phyloP scores from a whole-genome alignment of 1,284 basidiomycete species.

The Ganoderma resinaceum region DNA sequence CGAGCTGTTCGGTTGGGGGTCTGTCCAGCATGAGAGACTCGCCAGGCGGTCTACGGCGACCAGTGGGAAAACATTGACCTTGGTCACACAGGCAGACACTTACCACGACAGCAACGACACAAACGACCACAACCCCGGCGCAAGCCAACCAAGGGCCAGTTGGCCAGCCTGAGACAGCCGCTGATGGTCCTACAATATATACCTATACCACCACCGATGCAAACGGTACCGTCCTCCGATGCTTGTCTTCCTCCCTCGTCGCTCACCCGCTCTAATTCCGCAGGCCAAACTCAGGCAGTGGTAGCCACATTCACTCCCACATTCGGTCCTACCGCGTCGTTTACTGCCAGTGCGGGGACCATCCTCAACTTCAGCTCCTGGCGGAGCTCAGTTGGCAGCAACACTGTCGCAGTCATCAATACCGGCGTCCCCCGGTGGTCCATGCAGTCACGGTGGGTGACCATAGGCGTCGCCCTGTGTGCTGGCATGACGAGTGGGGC shows the following conservation, averaged over 20 bases:
- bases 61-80: not conserved
- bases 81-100: slow-evolving; percentile 27
- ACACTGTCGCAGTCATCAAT: slow-evolving; percentile 40
- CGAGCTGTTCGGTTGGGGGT: not conserved
- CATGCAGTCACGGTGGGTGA: slow-evolving; percentile 23
- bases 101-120: slow-evolving; percentile 34
- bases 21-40: not conserved
- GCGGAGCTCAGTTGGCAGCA: slow-evolving; percentile 51
- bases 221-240: slow-evolving; percentile 44
- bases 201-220: slow-evolving; percentile 68
- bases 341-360: slow-evolving; percentile 50
- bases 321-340: slow-evolving; percentile 51
- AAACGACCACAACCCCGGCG: slow-evolving; percentile 32
- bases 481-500: slow-evolving; percentile 24
- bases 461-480: slow-evolving; percentile 15
- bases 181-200: slow-evolving; percentile 51
- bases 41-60: not conserved
- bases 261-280: not conserved
- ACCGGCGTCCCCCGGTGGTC: slow-evolving; percentile 17
- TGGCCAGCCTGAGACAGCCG: slow-evolving; percentile 56
- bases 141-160: slow-evolving; percentile 59
- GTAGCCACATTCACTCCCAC: slow-evolving; percentile 52
- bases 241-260: not conserved
- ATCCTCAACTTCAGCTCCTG: slow-evolving; percentile 62
- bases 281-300: slow-evolving; percentile 47